Conservation (phyloP, 768 basidiomycete species). For the Infundibulicybe gibba region DNA sequence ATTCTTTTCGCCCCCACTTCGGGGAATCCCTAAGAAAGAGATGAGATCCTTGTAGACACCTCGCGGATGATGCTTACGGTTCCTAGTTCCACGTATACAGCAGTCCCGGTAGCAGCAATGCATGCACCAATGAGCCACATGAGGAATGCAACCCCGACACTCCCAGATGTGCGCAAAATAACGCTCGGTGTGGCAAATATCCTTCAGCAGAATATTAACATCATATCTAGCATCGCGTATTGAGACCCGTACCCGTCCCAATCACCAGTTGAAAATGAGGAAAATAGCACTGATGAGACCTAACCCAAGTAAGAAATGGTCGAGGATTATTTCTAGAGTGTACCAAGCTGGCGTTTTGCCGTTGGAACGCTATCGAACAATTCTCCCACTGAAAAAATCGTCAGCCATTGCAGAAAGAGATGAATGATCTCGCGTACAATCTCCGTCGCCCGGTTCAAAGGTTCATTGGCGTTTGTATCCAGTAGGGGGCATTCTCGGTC, state of each 20-base stretch:
- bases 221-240: background rate
- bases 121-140: conserved; percentile 72
- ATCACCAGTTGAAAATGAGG: conserved; percentile 78
- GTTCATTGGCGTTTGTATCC: too few relatives aligned
- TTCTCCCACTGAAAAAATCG: too few relatives aligned
- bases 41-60: background rate
- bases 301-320: conserved; percentile 12
- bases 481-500: too few relatives aligned
- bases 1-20: conserved; percentile 74
- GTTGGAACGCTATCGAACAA: conserved; percentile 43
- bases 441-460: too few relatives aligned
- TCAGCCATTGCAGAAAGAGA: too few relatives aligned
- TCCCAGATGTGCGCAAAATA: conserved; percentile 64
- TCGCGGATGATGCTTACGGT: conserved; percentile 40
- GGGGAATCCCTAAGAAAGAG: conserved; percentile 52
- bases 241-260: conserved; percentile 65
- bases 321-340: background rate
- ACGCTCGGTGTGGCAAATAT: conserved; percentile 71
- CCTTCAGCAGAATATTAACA: conserved; percentile 24
- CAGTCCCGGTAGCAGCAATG: conserved; percentile 63
- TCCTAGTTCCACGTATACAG: conserved; percentile 73
- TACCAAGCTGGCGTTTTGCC: conserved; percentile 49
- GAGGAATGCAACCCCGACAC: conserved; percentile 61
- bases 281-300: conserved; percentile 53
- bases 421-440: too few relatives aligned